phyloP scores from a whole-genome alignment of 164 flowering plant genomes.

The Annona squamosa region DNA sequence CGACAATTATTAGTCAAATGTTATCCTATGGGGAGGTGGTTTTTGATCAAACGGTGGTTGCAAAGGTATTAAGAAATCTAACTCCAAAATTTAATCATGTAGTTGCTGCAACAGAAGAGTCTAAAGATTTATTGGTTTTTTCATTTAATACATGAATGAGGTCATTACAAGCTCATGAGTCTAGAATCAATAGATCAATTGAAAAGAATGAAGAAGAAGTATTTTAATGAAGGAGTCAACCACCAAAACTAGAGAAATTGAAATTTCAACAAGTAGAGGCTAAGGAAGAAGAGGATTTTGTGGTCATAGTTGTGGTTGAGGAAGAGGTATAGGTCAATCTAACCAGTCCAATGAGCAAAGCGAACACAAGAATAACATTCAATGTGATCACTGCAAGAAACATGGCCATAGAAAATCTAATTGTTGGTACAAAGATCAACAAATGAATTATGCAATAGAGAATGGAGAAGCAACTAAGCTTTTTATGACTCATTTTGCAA shows the following conservation, averaged over 20 bases:
- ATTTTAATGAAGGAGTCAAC: neutral
- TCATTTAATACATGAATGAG: conserved; percentile 2
- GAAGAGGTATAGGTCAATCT: neutral
- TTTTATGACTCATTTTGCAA: too few species aligned
- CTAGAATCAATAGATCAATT: neutral
- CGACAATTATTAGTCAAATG: conserved; percentile 1
- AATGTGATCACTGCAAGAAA: too few species aligned
- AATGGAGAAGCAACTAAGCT: too few species aligned
- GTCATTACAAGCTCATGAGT: neutral
- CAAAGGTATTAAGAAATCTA: neutral
- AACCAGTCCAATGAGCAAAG: too few species aligned
- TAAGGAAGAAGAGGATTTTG: neutral
- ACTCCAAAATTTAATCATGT: conserved; percentile 3
- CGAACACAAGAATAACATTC: too few species aligned
- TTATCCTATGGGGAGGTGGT: conserved; percentile 2
- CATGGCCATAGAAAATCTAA: too few species aligned
- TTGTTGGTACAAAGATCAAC: too few species aligned
- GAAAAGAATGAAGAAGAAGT: neutral
- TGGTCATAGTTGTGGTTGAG: neutral
- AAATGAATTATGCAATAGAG: too few species aligned
- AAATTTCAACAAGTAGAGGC: neutral
- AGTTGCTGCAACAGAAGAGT: neutral
- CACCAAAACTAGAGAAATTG: neutral
- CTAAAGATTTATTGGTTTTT: neutral
- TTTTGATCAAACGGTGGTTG: neutral